Conservation (phyloP, 2,329 filamentous ascomycete genomes). For the Madurella mycetomatis region DNA sequence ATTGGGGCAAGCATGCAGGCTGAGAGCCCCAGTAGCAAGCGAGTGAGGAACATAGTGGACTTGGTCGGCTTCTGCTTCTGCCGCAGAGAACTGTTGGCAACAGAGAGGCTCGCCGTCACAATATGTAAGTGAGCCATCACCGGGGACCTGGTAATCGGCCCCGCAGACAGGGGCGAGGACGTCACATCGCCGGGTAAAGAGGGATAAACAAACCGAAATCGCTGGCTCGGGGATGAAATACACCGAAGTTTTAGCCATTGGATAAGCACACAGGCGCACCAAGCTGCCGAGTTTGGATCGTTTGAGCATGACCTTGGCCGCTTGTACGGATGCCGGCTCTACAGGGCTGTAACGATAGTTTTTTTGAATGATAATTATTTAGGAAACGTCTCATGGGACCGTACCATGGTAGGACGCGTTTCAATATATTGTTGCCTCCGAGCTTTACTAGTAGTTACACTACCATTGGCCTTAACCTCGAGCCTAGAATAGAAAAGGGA, state of each 20-base stretch:
- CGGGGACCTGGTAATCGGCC: slow-evolving; percentile 10
- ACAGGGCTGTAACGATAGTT: no score
- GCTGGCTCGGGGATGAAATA: slow-evolving; percentile 5
- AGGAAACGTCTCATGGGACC: no score
- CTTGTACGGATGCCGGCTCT: no score
- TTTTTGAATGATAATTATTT: no score
- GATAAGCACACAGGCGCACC: no score
- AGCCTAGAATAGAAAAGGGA: no score
- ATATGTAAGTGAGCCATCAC: background rate
- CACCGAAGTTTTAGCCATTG: no score
- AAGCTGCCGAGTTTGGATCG: slow-evolving; percentile 3
- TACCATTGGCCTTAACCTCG: no score
- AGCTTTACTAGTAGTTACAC: no score
- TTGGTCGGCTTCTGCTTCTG: background rate
- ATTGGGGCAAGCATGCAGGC: slow-evolving; percentile 5
- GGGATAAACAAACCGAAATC: slow-evolving; percentile 15
- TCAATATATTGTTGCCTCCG: no score
- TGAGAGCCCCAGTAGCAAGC: slow-evolving; percentile 11
- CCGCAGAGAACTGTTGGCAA: background rate
- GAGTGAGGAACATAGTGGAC: background rate
- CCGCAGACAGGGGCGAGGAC: slow-evolving; percentile 7
- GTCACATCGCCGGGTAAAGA: slow-evolving; percentile 17
- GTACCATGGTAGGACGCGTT: no score
- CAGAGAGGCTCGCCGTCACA: background rate
- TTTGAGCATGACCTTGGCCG: background rate